Conservation (phyloP, 352 stramenopile species). For the Phytophthora rubi region DNA sequence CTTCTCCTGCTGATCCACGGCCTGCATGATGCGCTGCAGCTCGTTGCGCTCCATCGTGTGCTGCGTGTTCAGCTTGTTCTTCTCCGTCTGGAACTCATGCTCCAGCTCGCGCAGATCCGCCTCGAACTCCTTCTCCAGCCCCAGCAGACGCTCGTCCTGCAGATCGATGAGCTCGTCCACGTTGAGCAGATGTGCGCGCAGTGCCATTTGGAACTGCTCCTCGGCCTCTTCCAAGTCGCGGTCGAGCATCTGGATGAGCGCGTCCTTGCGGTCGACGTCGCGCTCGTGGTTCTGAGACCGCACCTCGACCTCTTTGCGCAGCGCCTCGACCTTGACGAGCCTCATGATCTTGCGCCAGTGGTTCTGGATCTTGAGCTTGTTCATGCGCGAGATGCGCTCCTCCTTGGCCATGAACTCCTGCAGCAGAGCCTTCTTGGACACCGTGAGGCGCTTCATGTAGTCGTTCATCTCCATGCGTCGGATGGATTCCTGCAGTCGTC, state of each 20-base stretch:
- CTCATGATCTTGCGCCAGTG: conserved; percentile 97
- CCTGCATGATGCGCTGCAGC: conserved; percentile 86
- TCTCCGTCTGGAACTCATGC: conserved; percentile 87
- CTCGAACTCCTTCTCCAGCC: conserved; percentile 93
- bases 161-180: conserved; percentile 93
- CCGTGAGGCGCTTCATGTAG: conserved; percentile 82
- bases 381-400: conserved; percentile 77
- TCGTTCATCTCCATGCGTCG: conserved; percentile 87
- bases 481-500: conserved; percentile 77
- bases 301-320: conserved; percentile 94
- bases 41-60: conserved; percentile 78
- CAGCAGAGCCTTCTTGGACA: conserved; percentile 78
- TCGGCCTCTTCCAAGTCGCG: conserved; percentile 93
- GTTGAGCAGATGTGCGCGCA: conserved; percentile 89
- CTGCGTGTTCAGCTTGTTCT: conserved; percentile 77
- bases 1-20: conserved; percentile 86
- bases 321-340: conserved; percentile 91
- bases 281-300: conserved; percentile 94
- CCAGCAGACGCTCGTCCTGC: conserved; percentile 88
- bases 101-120: conserved; percentile 83
- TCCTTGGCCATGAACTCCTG: conserved; percentile 83
- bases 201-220: conserved; percentile 93
- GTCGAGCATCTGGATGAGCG: conserved; percentile 96
- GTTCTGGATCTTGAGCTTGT: conserved; percentile 94
- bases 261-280: conserved; percentile 95